Conservation (phyloP, 176 grass and related monocot genomes). For the Juncus effusus region DNA sequence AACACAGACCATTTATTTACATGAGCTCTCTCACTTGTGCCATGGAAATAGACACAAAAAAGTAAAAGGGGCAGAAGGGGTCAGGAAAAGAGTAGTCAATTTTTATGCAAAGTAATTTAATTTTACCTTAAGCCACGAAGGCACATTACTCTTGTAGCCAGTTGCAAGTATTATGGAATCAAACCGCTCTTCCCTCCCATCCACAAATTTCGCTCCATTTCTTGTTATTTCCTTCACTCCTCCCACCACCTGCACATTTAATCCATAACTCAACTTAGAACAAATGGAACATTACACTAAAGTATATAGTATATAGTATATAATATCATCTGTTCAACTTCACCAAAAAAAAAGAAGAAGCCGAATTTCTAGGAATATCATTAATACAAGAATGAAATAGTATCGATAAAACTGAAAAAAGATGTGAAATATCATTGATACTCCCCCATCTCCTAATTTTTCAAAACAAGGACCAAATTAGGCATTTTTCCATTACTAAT, state of each 20-base stretch:
- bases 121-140: constrained; percentile 89
- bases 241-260: constrained; percentile 57
- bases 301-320: too few species aligned
- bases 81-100: constrained; percentile 21
- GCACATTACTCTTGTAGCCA: constrained; percentile 95
- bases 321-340: too few species aligned
- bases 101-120: constrained; percentile 22
- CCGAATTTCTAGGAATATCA: too few species aligned
- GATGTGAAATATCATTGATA: too few species aligned
- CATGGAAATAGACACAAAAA: constrained; percentile 40
- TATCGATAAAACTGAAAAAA: too few species aligned
- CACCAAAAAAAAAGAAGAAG: too few species aligned
- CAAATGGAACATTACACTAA: not conserved
- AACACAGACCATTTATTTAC: too few species aligned
- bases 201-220: constrained; percentile 65
- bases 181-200: constrained; percentile 86
- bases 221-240: constrained; percentile 84
- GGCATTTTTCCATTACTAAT: too few species aligned
- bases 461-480: too few species aligned
- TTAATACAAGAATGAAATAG: too few species aligned
- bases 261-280: constrained; percentile 6
- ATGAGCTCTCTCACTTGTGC: too few species aligned
- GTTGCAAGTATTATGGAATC: constrained; percentile 77
- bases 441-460: too few species aligned
- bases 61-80: constrained; percentile 30